Evolutionary conservation across 371 early-diverging fungal species (phyloP).

Genomic region (Basidiobolus meristosporus): DNA sequence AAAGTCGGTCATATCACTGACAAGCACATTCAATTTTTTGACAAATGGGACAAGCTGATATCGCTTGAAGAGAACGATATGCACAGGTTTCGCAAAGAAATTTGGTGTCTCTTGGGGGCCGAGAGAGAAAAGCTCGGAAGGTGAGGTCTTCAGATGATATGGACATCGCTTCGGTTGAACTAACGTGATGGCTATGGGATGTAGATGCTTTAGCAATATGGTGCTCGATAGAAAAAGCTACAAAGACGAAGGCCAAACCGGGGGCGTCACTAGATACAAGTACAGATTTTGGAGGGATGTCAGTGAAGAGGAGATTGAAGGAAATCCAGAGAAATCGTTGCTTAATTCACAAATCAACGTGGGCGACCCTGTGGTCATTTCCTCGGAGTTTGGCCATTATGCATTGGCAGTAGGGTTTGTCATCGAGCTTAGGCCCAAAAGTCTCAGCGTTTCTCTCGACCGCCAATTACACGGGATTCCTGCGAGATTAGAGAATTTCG

Average conservation of each 20-base stretch:
- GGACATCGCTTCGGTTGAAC: too few relatives aligned
- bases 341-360: slow-evolving; percentile 29
- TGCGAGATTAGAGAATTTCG: neutral
- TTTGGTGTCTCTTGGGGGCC: slow-evolving; percentile 35
- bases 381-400: slow-evolving; percentile 47
- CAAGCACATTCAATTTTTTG: slow-evolving; percentile 38
- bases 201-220: too few relatives aligned
- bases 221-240: too few relatives aligned
- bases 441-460: too few relatives aligned
- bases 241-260: too few relatives aligned
- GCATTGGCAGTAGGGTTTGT: slow-evolving; percentile 68
- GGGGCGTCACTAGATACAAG: too few relatives aligned
- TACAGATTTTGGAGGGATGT: too few relatives aligned
- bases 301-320: slow-evolving; percentile 2
- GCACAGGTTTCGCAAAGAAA: slow-evolving; percentile 39
- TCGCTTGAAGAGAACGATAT: slow-evolving; percentile 62
- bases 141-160: neutral
- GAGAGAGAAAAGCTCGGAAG: neutral
- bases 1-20: slow-evolving; percentile 34
- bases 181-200: too few relatives aligned
- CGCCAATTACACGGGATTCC: neutral
- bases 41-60: slow-evolving; percentile 60
- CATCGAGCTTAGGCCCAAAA: too few relatives aligned
- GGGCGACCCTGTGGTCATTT: slow-evolving; percentile 73
- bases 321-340: slow-evolving; percentile 4